phyloP scores from a whole-genome alignment of 805 yeast genomes.

The Saturnispora serradocipensis region DNA sequence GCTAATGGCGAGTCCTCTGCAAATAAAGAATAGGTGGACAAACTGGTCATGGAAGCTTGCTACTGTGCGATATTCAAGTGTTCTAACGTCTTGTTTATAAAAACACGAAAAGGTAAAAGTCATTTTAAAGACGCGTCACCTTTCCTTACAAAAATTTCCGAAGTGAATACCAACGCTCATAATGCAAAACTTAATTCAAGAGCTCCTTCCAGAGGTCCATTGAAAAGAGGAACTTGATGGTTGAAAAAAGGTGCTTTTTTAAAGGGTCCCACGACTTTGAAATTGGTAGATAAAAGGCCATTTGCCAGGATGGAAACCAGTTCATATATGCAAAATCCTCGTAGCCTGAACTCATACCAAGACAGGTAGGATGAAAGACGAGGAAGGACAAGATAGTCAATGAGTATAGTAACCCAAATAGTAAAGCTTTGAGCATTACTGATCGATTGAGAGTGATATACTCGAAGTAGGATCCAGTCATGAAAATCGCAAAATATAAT shows the following conservation, averaged over 20 bases:
- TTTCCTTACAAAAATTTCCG: background rate
- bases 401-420: constrained; percentile 31
- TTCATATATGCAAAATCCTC: constrained; percentile 34
- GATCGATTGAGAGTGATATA: constrained; percentile 22
- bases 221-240: background rate
- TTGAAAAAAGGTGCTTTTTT: background rate
- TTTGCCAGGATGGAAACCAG: constrained; percentile 40
- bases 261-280: background rate
- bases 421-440: constrained; percentile 8
- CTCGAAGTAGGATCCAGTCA: constrained; percentile 46
- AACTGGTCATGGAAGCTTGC: background rate
- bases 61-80: background rate
- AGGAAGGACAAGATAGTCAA: constrained; percentile 46
- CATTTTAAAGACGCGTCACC: background rate
- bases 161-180: background rate
- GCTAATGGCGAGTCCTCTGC: constrained; percentile 78
- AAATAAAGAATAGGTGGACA: constrained; percentile 42
- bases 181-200: background rate
- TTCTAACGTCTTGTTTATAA: background rate
- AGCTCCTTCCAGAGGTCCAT: background rate
- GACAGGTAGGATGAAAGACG: constrained; percentile 51
- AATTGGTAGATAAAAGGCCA: constrained; percentile 10
- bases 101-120: background rate
- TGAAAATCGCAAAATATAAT: constrained; percentile 62
- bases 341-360: constrained; percentile 53